Evolutionary conservation across 1,139 yeast genomes (phyloP).

Genomic region (Blastobotrys petasosporus): DNA sequence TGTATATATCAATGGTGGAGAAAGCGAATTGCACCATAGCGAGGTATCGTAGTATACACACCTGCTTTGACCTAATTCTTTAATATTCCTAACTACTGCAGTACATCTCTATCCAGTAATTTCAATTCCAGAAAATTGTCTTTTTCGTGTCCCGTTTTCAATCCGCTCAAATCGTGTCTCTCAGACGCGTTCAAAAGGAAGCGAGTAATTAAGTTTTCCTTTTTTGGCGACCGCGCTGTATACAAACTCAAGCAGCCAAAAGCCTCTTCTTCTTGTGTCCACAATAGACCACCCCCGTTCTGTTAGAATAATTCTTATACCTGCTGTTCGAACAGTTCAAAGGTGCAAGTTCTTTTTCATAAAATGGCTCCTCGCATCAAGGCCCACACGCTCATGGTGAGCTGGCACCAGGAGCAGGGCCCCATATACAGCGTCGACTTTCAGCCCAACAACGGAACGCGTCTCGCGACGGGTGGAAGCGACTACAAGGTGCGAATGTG

Average conservation of each 20-base stretch:
- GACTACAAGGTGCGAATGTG: constrained; percentile 82
- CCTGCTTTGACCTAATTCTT: no score
- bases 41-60: no score
- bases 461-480: constrained; percentile 90
- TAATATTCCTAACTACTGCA: no score
- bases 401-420: constrained; percentile 25
- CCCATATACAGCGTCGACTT: constrained; percentile 82
- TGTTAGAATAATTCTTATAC: no score
- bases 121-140: no score
- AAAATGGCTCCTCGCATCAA: not conserved
- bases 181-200: not conserved
- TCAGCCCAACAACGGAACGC: constrained; percentile 47
- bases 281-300: not conserved
- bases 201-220: not conserved
- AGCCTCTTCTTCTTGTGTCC: not conserved
- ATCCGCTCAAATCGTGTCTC: no score
- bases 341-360: no score
- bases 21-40: no score
- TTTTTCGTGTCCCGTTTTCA: no score
- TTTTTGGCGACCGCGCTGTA: not conserved
- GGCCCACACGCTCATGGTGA: constrained; percentile 2
- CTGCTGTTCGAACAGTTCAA: no score
- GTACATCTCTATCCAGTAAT: no score
- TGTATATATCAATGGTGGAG: no score
- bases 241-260: not conserved